Evolutionary conservation across 371 early-diverging fungal species (phyloP).

Genomic region (Lichtheimia ornata): DNA sequence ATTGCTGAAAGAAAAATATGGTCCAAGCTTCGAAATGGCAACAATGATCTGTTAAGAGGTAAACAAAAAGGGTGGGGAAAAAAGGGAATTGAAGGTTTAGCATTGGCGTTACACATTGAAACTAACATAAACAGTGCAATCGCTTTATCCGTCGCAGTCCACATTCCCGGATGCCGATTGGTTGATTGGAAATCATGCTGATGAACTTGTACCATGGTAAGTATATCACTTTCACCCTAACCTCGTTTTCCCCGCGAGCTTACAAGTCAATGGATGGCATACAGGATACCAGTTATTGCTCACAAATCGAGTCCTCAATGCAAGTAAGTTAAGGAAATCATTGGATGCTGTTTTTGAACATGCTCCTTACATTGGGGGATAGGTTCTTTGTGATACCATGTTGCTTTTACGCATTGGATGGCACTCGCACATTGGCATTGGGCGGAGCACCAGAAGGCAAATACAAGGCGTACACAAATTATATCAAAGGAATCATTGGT

Average conservation of each 20-base stretch:
- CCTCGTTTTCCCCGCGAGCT: not conserved
- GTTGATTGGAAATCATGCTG: slow-evolving; percentile 92
- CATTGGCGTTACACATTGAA: too few species aligned
- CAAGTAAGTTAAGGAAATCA: slow-evolving; percentile 41
- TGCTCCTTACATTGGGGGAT: too few species aligned
- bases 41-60: slow-evolving; percentile 39
- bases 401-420: slow-evolving; percentile 76
- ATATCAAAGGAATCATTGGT: slow-evolving; percentile 56
- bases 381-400: slow-evolving; percentile 59
- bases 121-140: slow-evolving; percentile 43
- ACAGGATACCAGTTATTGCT: slow-evolving; percentile 73
- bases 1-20: slow-evolving; percentile 79
- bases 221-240: not conserved
- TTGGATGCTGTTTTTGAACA: not conserved
- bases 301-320: slow-evolving; percentile 58
- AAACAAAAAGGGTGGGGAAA: slow-evolving; percentile 6
- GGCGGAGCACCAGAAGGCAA: slow-evolving; percentile 42
- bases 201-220: slow-evolving; percentile 88
- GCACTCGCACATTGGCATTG: slow-evolving; percentile 51
- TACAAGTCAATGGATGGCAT: not conserved
- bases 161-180: slow-evolving; percentile 64
- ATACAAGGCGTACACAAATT: slow-evolving; percentile 73
- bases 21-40: slow-evolving; percentile 41
- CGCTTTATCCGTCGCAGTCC: slow-evolving; percentile 60
- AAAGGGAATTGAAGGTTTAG: too few species aligned